A percentile compares a stretch with the other conserved stretches of the same genome.
phyloP scores from a whole-genome alignment of 805 yeast species.

The Saccharomycopsis lassenensis region DNA sequence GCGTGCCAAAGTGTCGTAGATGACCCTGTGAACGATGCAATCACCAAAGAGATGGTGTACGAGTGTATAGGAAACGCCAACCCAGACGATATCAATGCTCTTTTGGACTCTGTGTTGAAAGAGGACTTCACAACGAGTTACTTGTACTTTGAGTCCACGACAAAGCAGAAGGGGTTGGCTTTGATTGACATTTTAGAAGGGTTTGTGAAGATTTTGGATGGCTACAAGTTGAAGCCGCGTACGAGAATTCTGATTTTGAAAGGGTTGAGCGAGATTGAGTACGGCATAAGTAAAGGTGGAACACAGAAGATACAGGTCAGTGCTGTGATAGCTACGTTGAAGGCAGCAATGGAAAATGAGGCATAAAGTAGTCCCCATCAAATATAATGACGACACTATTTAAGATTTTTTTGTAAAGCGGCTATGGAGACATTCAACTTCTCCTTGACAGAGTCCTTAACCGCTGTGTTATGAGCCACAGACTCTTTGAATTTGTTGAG shows the following conservation, averaged over 20 bases:
- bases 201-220: slow-evolving; percentile 57
- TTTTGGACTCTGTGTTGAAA: slow-evolving; percentile 64
- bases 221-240: slow-evolving; percentile 49
- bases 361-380: background rate
- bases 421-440: slow-evolving; percentile 13
- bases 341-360: slow-evolving; percentile 44
- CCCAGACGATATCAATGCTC: slow-evolving; percentile 69
- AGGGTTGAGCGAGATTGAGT: slow-evolving; percentile 80
- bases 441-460: slow-evolving; percentile 15
- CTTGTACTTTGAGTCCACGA: slow-evolving; percentile 52
- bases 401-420: slow-evolving; percentile 12
- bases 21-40: slow-evolving; percentile 35
- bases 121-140: slow-evolving; percentile 83
- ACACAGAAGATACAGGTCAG: slow-evolving; percentile 82
- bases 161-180: slow-evolving; percentile 75
- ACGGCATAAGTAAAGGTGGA: slow-evolving; percentile 86
- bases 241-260: slow-evolving; percentile 56
- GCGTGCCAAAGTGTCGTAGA: slow-evolving; percentile 79
- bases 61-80: slow-evolving; percentile 95
- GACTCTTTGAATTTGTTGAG: slow-evolving; percentile 7
- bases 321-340: slow-evolving; percentile 82
- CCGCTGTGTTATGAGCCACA: slow-evolving; percentile 3
- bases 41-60: slow-evolving; percentile 68
- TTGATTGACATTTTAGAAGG: slow-evolving; percentile 75
- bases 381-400: background rate